Percentiles rank a stretch among this genome's conserved stretches.
Conservation (phyloP, 73 alveolate species). For the Paramecium biaurelia region DNA sequence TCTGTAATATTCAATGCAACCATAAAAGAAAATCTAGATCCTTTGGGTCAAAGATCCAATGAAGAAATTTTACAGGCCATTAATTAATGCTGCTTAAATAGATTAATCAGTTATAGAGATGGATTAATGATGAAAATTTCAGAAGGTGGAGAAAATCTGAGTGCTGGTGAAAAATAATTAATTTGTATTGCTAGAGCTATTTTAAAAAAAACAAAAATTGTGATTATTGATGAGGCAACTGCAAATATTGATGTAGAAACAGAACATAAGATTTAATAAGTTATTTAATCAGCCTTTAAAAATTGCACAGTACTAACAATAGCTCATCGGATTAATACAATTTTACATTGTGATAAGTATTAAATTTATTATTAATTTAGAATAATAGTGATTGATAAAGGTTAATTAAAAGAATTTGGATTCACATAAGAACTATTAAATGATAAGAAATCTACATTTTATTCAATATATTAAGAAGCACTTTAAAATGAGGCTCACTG, state of each 20-base stretch:
- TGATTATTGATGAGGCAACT: constrained; percentile 85
- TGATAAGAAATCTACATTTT: not conserved
- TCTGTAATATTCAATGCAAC: constrained; percentile 88
- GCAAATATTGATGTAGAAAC: constrained; percentile 82
- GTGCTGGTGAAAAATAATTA: constrained; percentile 94
- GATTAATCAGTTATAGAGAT: constrained; percentile 73
- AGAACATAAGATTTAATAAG: constrained; percentile 73
- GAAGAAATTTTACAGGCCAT: constrained; percentile 71
- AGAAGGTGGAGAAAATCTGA: constrained; percentile 88
- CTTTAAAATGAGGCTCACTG: not conserved
- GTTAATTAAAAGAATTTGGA: constrained; percentile 51
- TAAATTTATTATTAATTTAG: not conserved
- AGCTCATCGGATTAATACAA: constrained; percentile 82
- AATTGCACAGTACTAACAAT: constrained; percentile 79
- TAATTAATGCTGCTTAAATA: constrained; percentile 78
- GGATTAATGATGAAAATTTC: constrained; percentile 78
- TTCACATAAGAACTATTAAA: constrained; percentile 18
- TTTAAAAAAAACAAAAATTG: constrained; percentile 70
- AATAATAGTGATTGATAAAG: constrained; percentile 75
- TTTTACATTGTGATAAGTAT: constrained; percentile 71
- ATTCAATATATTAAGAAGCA: not conserved
- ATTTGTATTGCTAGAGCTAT: constrained; percentile 74
- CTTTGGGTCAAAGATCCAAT: constrained; percentile 70
- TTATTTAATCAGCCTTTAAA: constrained; percentile 66
- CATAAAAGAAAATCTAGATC: constrained; percentile 90